A percentile compares a stretch with the other conserved stretches of the same genome.
Evolutionary conservation across 2,329 filamentous ascomycete genomes (phyloP).

Genomic region (Coniochaeta hoffmannii): DNA sequence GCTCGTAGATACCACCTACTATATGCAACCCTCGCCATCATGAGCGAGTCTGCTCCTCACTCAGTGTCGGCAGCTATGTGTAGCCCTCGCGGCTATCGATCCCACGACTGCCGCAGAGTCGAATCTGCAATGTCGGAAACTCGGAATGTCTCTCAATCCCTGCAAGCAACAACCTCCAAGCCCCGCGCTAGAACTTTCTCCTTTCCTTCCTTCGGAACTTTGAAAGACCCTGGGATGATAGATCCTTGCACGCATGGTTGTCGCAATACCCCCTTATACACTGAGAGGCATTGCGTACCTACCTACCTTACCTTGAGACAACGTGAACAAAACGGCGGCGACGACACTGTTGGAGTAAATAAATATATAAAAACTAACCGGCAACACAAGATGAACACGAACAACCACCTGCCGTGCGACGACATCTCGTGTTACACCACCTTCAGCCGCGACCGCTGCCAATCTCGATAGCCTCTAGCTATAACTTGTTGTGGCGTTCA

Average conservation of each 20-base stretch:
- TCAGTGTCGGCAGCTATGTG: too few relatives aligned
- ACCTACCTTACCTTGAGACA: too few relatives aligned
- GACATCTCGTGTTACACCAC: not conserved
- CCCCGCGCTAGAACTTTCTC: conserved; percentile 1
- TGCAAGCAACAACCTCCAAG: not conserved
- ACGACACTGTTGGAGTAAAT: too few relatives aligned
- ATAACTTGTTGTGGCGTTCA: not conserved
- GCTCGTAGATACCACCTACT: not conserved
- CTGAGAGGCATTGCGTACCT: too few relatives aligned
- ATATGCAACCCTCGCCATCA: too few relatives aligned
- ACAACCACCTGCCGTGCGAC: not conserved
- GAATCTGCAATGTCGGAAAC: not conserved
- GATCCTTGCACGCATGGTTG: not conserved
- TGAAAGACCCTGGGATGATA: not conserved
- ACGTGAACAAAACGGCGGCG: too few relatives aligned
- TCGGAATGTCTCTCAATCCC: not conserved
- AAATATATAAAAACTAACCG: too few relatives aligned
- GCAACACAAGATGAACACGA: too few relatives aligned
- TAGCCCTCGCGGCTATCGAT: not conserved
- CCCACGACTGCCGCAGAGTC: not conserved
- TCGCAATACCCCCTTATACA: too few relatives aligned
- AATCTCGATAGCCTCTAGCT: not conserved
- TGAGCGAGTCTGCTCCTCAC: not conserved
- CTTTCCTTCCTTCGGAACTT: not conserved
- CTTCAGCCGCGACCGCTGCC: not conserved